Base-by-base conservation (phyloP, 83 land plant genomes). In the Picea abies region DNA sequence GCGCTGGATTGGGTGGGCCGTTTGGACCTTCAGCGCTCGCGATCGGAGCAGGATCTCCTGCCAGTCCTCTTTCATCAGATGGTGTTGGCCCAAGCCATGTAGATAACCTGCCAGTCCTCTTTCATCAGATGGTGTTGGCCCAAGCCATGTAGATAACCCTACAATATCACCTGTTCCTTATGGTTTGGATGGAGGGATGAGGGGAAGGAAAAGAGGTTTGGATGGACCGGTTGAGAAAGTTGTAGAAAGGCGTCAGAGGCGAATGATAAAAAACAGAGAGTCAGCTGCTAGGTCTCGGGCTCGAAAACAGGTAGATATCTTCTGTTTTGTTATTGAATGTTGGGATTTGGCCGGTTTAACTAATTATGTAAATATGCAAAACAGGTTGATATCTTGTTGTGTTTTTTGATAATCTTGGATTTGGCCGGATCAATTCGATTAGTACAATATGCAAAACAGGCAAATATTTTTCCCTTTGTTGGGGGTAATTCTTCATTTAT, bases 201-300 rank as follows among this genome's bases (percentile, higher is more conserved):
- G 82, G 52, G 80, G 85, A 35, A 65, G 85, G 78, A 81, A 87
- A 60, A 41, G 80, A 58, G 90, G 69, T 25, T 56, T 77, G 4
- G 84, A 78, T 5, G 81, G 70, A 29, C 68, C 92, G 4, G 86
- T 91, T 69, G 97, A 95, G 86, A 91, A 87, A 85, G 94, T 92
- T 78, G 98, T 93, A 80, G 98, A 95, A 84, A 80, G 98, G 80
- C 68, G 96, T 63, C 98, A 93, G 80, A 80, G 92, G 82, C 87
- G 97, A 89, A 95, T 95, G 97, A 95, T 95, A 80, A 95, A 95
- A 89, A 95, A 95, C 76, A 86, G 98, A 58, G 98, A 95, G 84
- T 95, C 98, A 3, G 98, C 98, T 15, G 98, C 98, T 0, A 79
- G 98, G 65, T 95, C 98, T 75, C 86, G 98, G 83, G 98, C 98